Evolutionary conservation across 192 early-diverging fungal genomes (phyloP), one percentile per base, ranked within the genome.

Genomic region (Pilobolus umbonatus): DNA sequence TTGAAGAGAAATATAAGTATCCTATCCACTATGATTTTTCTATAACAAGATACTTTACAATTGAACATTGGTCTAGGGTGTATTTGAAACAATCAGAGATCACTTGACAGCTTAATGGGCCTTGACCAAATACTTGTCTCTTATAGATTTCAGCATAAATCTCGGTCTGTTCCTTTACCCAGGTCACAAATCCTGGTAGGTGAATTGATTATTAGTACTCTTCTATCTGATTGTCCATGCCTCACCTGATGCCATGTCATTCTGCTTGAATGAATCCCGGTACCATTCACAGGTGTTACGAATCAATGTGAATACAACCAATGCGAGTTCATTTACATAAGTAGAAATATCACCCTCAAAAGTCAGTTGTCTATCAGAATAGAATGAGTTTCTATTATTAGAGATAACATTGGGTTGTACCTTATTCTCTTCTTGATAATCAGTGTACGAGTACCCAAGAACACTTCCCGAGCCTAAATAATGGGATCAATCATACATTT

Each of bases 241-340:
- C 46, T 55, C 77, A 85, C 84, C 92, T 17, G 92, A 94, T 2
- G 90, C 79, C 91, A 99, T 92, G 38, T 80, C 80, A 32, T 90
- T 80, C 57, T 95, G 88, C 19, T 85, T 83, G 63, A 99, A 99
- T 3, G 92, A 86, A 31, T 76, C 82, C 47, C 85, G 77, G 69
- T 92, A 99, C 96, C 96, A 99, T 57, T 96, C 92, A 60, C 92
- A 95, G 0, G 96, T 98, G 66, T 94, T 97, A 62, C 88, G 84
- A 64, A 98, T 90, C 44, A 95, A 71, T 9, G 88, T 78, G 65
- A 99, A 99, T 28, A 91, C 86, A 25, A 96, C 83, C 39, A 94
- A 74, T 0, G 92, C 87, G 42, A 94, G 77, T 67, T 93, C 88
- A 54, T 82, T 79, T 30, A 98, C 89, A 62, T 97, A 94, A 36